Percentiles rank a stretch among this genome's conserved stretches.
Conservation (phyloP, 108 stramenopile species). For the Cyclotella baltica region DNA sequence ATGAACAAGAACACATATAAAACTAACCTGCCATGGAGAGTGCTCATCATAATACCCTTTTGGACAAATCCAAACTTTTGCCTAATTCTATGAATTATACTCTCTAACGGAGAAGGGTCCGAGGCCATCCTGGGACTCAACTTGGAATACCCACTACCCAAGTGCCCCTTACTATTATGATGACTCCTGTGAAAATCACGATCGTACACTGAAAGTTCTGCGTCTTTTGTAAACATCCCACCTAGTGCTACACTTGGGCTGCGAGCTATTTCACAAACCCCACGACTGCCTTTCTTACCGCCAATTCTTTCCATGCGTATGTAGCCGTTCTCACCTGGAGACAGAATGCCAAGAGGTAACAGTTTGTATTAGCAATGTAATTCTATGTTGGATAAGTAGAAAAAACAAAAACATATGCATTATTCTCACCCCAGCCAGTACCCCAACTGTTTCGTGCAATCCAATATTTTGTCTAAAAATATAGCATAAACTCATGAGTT, state of each 20-base stretch:
- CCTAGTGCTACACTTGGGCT: conserved; percentile 80
- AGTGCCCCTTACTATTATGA: no score
- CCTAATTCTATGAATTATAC: conserved; percentile 39
- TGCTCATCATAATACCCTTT: conserved; percentile 42
- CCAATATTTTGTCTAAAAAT: conserved; percentile 59
- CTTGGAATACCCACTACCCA: not conserved
- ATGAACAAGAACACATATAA: not conserved
- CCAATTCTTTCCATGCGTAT: conserved; percentile 64
- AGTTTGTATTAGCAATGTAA: no score
- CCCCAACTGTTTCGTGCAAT: conserved; percentile 82
- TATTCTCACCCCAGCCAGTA: conserved; percentile 74
- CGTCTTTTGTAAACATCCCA: conserved; percentile 48
- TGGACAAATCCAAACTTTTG: conserved; percentile 31
- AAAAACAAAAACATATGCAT: no score
- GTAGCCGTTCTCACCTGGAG: conserved; percentile 82
- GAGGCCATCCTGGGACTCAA: conserved; percentile 1
- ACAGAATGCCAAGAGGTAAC: no score
- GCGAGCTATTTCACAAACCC: conserved; percentile 79
- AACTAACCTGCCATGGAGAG: conserved; percentile 29
- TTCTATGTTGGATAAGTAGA: no score
- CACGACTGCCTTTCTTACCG: conserved; percentile 57
- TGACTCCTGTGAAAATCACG: not conserved
- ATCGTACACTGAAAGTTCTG: conserved; percentile 15
- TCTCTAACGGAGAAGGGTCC: conserved; percentile 33
- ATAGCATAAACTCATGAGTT: not conserved